Percentiles rank a stretch among this genome's conserved stretches.
phyloP scores from a whole-genome alignment of 495 filamentous ascomycete genomes.

The Rhypophila decipiens region DNA sequence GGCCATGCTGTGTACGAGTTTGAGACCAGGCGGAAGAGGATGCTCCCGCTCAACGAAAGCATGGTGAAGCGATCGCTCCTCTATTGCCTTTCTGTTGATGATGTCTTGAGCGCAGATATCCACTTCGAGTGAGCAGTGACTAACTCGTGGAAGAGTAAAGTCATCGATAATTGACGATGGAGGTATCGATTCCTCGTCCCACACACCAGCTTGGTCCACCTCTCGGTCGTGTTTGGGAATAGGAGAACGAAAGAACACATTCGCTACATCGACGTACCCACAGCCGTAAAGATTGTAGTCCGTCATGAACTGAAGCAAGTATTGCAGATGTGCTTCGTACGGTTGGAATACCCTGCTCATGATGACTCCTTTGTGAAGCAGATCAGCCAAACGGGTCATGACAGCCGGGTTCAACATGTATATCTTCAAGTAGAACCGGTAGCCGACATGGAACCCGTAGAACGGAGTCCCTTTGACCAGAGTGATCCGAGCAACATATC shows the following conservation, averaged over 20 bases:
- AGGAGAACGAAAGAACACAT: slow-evolving; percentile 65
- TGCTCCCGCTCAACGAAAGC: slow-evolving; percentile 75
- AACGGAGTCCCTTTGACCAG: slow-evolving; percentile 92
- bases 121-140: slow-evolving; percentile 81
- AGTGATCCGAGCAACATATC: slow-evolving; percentile 82
- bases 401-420: slow-evolving; percentile 82
- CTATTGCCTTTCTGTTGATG: slow-evolving; percentile 68
- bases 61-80: slow-evolving; percentile 70
- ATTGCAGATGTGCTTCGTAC: slow-evolving; percentile 89
- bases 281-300: slow-evolving; percentile 97
- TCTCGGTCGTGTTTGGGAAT: slow-evolving; percentile 60
- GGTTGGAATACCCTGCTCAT: slow-evolving; percentile 80
- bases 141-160: slow-evolving; percentile 61
- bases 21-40: slow-evolving; percentile 59
- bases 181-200: slow-evolving; percentile 65
- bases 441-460: slow-evolving; percentile 91
- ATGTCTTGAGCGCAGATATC: slow-evolving; percentile 89
- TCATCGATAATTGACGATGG: slow-evolving; percentile 51
- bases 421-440: slow-evolving; percentile 85
- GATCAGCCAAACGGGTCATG: slow-evolving; percentile 75
- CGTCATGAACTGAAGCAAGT: slow-evolving; percentile 91
- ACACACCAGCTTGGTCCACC: slow-evolving; percentile 51
- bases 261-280: slow-evolving; percentile 59
- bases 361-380: slow-evolving; percentile 78
- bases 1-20: slow-evolving; percentile 85